Evolutionary conservation across 2,329 filamentous ascomycete species (phyloP).

Genomic region (Alternaria tenuissima): DNA sequence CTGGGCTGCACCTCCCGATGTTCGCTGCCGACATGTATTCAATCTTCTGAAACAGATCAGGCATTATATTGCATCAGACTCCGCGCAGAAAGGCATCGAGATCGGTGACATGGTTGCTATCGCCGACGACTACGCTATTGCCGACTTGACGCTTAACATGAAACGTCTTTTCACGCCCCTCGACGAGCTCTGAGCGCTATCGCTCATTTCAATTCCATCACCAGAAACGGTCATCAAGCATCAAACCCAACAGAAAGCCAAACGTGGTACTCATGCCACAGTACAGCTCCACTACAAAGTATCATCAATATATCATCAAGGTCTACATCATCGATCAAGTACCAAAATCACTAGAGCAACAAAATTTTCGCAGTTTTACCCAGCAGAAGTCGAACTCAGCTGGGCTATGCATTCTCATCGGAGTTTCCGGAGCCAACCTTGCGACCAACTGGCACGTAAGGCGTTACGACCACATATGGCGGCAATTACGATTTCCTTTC

Average conservation of each 20-base stretch:
- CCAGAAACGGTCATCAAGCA: slow-evolving; percentile 7
- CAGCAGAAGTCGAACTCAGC: slow-evolving; percentile 24
- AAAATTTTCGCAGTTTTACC: slow-evolving; percentile 23
- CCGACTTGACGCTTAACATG: slow-evolving; percentile 74
- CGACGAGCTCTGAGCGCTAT: slow-evolving; percentile 31
- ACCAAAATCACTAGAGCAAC: slow-evolving; percentile 17
- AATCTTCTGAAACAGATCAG: slow-evolving; percentile 67
- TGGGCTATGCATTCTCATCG: slow-evolving; percentile 39
- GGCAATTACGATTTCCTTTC: slow-evolving; percentile 33
- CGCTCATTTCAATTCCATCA: slow-evolving; percentile 4
- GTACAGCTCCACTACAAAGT: slow-evolving; percentile 24
- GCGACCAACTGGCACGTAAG: slow-evolving; percentile 15
- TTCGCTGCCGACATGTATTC: slow-evolving; percentile 68
- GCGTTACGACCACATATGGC: slow-evolving; percentile 31
- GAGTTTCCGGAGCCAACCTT: slow-evolving; percentile 36
- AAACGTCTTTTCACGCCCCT: slow-evolving; percentile 72
- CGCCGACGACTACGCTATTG: slow-evolving; percentile 70
- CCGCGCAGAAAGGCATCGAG: slow-evolving; percentile 70
- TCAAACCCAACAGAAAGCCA: slow-evolving; percentile 2
- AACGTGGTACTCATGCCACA: slow-evolving; percentile 11
- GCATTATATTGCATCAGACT: slow-evolving; percentile 69
- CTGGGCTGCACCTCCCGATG: slow-evolving; percentile 65
- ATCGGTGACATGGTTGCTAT: slow-evolving; percentile 74
- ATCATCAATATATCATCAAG: slow-evolving; percentile 35
- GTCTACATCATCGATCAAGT: slow-evolving; percentile 16